Base-by-base conservation (phyloP, 352 stramenopile genomes). In the Phytophthora vignae region DNA sequence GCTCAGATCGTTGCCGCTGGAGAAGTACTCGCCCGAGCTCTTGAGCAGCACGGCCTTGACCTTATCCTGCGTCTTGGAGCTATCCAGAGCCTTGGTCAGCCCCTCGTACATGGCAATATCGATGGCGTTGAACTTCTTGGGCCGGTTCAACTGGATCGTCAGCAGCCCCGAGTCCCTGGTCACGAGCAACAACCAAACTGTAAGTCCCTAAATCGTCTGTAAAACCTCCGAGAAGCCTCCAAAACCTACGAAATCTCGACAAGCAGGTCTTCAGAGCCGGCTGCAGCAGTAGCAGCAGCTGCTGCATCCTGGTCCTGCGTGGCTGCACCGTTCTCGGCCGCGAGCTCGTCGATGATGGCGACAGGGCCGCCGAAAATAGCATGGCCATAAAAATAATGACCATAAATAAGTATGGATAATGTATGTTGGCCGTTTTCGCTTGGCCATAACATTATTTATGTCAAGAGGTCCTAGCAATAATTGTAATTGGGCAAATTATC, bases 31-130 rank as follows among this genome's bases (percentile, higher is more conserved):
- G 56, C 93, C 94, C 14, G 71, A 77, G 19, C 92, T 91, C 55
- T 95, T 97, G 52, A 98, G 77, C 52, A 98, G 70, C 52, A 98
- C 79, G 11, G 87, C 93, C 57, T 93, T 84, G 49, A 98, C 82
- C 8, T 80, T 77, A 2, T 81, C 50, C 77, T 98, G 90, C 1
- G 40, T 74, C 50, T 77, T 83, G 27, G 89, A 90, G 33, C 71
- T 78, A 48, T 91, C 54, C 9, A 98, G 74, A 17, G 87, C 79
- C 57, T 91, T 70, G 42, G 90, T 80, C 38, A 97, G 81, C 36
- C 83, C 82, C 33, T 86, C 48, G 77, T 98, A 98, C 80, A 98
- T 89, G 44, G 70, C 81, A 44, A 90, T 78, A 54, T 91, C 94
- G 50, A 98, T 84, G 19, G 94, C 92, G 67, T 98, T 98, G 68